Percentiles rank a stretch among this genome's conserved stretches.
Evolutionary conservation across 1,284 basidiomycete genomes (phyloP).

Genomic region (Pyrrhoderma lamaoense): DNA sequence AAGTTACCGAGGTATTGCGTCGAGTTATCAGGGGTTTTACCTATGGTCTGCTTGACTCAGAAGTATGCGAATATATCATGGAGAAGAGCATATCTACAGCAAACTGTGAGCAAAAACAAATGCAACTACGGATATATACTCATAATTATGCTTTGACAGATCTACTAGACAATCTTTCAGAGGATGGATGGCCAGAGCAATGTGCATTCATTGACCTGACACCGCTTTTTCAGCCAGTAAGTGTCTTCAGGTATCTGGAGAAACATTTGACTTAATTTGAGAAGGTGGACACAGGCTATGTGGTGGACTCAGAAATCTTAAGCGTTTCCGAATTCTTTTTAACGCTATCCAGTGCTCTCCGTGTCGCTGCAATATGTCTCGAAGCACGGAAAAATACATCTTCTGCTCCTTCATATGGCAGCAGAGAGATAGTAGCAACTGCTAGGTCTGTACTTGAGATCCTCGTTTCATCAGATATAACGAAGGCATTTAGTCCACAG

Average conservation of each 20-base stretch:
- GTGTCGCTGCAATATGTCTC: conserved; percentile 3
- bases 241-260: too few relatives aligned
- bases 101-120: neutral
- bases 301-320: neutral
- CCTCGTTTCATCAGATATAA: neutral
- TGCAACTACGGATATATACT: too few relatives aligned
- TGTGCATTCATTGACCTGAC: neutral
- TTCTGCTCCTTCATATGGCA: neutral
- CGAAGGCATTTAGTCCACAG: neutral
- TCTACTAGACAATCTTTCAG: neutral
- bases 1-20: neutral
- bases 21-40: conserved; percentile 3
- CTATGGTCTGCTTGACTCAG: neutral
- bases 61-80: neutral
- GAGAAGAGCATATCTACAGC: neutral
- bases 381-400: neutral
- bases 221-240: neutral
- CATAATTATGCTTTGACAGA: neutral
- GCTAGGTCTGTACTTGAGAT: conserved; percentile 1
- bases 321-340: neutral
- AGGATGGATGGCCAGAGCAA: conserved; percentile 1
- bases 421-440: neutral
- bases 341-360: neutral
- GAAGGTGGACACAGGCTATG: neutral
- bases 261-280: neutral